Evolutionary conservation across 495 filamentous ascomycete species (phyloP), one percentile per base, ranked within the genome.

Genomic region (Schizothecium vesticola): DNA sequence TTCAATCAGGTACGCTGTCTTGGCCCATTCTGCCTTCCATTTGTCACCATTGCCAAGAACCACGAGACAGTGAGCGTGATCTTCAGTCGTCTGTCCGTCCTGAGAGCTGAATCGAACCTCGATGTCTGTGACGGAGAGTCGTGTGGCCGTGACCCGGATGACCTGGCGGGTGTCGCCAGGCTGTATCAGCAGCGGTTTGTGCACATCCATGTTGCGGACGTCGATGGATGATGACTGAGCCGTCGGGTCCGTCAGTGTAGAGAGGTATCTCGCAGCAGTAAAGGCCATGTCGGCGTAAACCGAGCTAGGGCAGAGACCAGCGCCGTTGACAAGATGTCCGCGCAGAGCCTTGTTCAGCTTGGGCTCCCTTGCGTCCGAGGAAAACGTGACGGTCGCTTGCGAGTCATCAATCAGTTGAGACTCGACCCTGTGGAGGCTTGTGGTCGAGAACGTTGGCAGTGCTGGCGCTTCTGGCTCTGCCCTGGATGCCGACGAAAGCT

Each of bases 231-330:
- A n/a, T n/a, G 43, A 19, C 19, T 51, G 61, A 0, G 73, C 76
- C 43, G 68, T 75, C 2, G 78, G 77, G 59, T 81, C 78, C 61
- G 80, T 76, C 33, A 78, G 77, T n/a, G 80, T 77, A 10, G 84
- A 77, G 24, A 86, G 69, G 69, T 89, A 89, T 10, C 87, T 79
- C 13, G 80, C 86, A 23, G 90, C 74, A 2, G 89, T 90, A 28
- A 88, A 79, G 2, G 88, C 88, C 77, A 90, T 89, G 72, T 91
- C 89, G 33, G 86, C 87, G 65, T 87, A 91, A 5, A 90, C 74
- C 4, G 87, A 86, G 59, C 71, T 72, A 2, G 80, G 76, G 57
- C 79, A 80, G 29, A 82, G 69, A 0, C 62, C 63, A 23, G 71
- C 33, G 11, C 85, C 86, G 68, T 91, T 88, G 60, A 91, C 86